Conservation (phyloP, 1,284 basidiomycete species). For the Phylloboletellus chloephorus region DNA sequence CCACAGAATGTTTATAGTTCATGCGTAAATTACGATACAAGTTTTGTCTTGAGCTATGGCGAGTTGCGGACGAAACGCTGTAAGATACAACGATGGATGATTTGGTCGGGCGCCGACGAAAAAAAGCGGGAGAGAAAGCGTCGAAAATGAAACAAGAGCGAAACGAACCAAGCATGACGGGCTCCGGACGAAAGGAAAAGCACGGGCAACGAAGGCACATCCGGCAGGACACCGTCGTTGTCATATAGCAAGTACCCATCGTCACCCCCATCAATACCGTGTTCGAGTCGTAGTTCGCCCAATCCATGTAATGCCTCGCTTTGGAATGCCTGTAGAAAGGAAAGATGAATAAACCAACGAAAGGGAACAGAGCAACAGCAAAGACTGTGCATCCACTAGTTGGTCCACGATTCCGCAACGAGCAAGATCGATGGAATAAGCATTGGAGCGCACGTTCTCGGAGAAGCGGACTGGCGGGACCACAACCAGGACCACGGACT, state of each 20-base stretch:
- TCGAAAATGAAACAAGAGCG: slow-evolving; percentile 12
- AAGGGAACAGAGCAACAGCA: slow-evolving; percentile 17
- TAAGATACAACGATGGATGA: slow-evolving; percentile 22
- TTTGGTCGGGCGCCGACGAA: slow-evolving; percentile 2
- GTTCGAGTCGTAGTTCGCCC: slow-evolving; percentile 12
- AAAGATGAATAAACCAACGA: slow-evolving; percentile 48
- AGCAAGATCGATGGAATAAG: background rate
- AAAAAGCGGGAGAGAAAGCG: background rate
- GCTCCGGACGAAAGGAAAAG: slow-evolving; percentile 6
- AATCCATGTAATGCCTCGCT: slow-evolving; percentile 17
- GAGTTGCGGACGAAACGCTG: slow-evolving; percentile 1
- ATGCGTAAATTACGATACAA: slow-evolving; percentile 32
- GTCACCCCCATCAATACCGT: slow-evolving; percentile 11
- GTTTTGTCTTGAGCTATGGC: slow-evolving; percentile 18
- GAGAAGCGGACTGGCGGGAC: slow-evolving; percentile 6
- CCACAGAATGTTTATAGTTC: slow-evolving; percentile 33
- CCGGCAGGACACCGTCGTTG: slow-evolving; percentile 2
- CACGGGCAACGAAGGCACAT: slow-evolving; percentile 3
- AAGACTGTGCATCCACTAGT: slow-evolving; percentile 16
- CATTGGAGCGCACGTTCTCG: background rate
- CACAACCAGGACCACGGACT: slow-evolving; percentile 3
- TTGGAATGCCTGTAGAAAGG: slow-evolving; percentile 38
- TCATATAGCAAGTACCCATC: too few relatives aligned
- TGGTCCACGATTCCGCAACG: slow-evolving; percentile 6
- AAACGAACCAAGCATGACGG: slow-evolving; percentile 22